Percentiles rank a stretch among this genome's conserved stretches.
Conservation (phyloP, 352 stramenopile genomes). For the Plasmopara viticola region DNA sequence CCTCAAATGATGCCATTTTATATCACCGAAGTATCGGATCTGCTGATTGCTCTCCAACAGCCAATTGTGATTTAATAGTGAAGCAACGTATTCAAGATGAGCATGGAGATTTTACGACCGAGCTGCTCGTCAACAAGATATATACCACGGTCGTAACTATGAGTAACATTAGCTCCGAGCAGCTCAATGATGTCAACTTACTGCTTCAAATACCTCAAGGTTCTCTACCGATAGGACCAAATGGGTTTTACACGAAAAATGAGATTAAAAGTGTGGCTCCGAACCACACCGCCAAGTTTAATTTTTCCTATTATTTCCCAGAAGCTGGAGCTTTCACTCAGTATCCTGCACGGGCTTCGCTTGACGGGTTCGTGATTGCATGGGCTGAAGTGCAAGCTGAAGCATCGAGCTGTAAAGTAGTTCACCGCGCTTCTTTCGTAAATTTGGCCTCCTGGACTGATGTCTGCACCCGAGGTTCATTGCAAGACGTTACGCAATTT, state of each 20-base stretch:
- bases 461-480: conserved; percentile 35
- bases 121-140: conserved; percentile 44
- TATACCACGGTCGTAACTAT: conserved; percentile 49
- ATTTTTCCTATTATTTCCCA: conserved; percentile 60
- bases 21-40: conserved; percentile 45
- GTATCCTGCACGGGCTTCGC: conserved; percentile 43
- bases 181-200: conserved; percentile 33
- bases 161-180: conserved; percentile 42
- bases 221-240: conserved; percentile 32
- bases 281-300: conserved; percentile 36
- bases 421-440: conserved; percentile 24
- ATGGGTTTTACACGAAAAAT: conserved; percentile 47
- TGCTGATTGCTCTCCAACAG: conserved; percentile 12
- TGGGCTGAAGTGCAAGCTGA: conserved; percentile 2
- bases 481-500: conserved; percentile 37
- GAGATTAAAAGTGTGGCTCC: conserved; percentile 27
- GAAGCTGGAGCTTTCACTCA: conserved; percentile 35
- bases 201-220: conserved; percentile 65
- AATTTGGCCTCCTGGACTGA: conserved; percentile 59
- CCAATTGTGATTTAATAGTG: conserved; percentile 42
- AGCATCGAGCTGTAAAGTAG: conserved; percentile 19
- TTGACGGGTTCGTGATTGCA: neutral
- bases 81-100: conserved; percentile 40
- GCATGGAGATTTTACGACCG: conserved; percentile 14
- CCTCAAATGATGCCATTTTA: conserved; percentile 24